A percentile compares a stretch with the other conserved stretches of the same genome.
Evolutionary conservation across 768 basidiomycete genomes (phyloP).

Genomic region (Amanita pseudoporphyria): DNA sequence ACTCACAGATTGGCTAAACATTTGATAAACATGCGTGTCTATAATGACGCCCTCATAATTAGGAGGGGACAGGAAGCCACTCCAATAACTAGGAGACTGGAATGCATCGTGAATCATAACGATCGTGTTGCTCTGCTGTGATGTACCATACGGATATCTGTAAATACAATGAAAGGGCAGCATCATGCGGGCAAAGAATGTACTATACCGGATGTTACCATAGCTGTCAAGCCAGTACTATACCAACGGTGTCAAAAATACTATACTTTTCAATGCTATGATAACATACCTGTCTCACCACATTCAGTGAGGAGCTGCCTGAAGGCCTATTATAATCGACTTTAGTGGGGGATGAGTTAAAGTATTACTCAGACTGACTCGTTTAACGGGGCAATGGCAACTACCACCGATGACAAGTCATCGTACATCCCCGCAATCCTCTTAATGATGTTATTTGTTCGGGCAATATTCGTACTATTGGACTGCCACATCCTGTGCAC

Average conservation of each 20-base stretch:
- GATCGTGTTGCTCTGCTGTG: conserved; percentile 50
- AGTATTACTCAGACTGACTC: conserved; percentile 39
- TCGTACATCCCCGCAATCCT: conserved; percentile 51
- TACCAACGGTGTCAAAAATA: conserved; percentile 11
- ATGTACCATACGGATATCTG: conserved; percentile 26
- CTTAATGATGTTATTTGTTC: conserved; percentile 61
- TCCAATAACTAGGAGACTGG: conserved; percentile 64
- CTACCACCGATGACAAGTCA: conserved; percentile 41
- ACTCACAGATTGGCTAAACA: conserved; percentile 53
- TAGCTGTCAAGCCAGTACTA: conserved; percentile 73
- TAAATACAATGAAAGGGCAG: conserved; percentile 9
- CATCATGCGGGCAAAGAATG: not conserved
- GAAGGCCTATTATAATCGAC: conserved; percentile 42
- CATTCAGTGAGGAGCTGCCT: conserved; percentile 42
- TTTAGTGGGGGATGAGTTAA: not conserved
- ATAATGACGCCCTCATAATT: conserved; percentile 58
- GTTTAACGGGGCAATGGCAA: conserved; percentile 68
- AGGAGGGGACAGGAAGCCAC: conserved; percentile 45
- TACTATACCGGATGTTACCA: conserved; percentile 63
- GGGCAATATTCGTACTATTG: conserved; percentile 51
- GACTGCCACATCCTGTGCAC: conserved; percentile 51
- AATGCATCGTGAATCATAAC: conserved; percentile 74
- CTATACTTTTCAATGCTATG: not conserved
- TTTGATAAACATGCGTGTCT: conserved; percentile 75
- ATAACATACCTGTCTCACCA: conserved; percentile 30